Evolutionary conservation across 164 flowering plant genomes (phyloP).

Genomic region (grape (Vitis vinifera)): ASM3070453v1 NC_081816.1:7478001-7478500

Average conservation of each 20-base stretch:
- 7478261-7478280: not conserved
- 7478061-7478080: too few relatives aligned
- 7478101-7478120: slow-evolving; percentile 15
- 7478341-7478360: slow-evolving; percentile 20
- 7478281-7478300: not conserved
- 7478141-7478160: slow-evolving; percentile 11
- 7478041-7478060: too few relatives aligned
- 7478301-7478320: slow-evolving; percentile 21
- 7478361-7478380: slow-evolving; percentile 16
- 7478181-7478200: slow-evolving; percentile 33
- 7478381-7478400: not conserved
- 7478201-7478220: slow-evolving; percentile 11
- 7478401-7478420: slow-evolving; percentile 28
- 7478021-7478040: too few relatives aligned
- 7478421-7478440: slow-evolving; percentile 33
- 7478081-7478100: not conserved
- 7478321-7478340: slow-evolving; percentile 23
- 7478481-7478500: not conserved
- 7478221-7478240: slow-evolving; percentile 30
- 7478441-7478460: slow-evolving; percentile 19
- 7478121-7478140: slow-evolving; percentile 10
- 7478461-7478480: slow-evolving; percentile 18
- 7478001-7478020: too few relatives aligned
- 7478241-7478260: not conserved
- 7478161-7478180: slow-evolving; percentile 23